Conservation (phyloP, 371 early-diverging fungal species). For the Syncephalastrum sp. region DNA sequence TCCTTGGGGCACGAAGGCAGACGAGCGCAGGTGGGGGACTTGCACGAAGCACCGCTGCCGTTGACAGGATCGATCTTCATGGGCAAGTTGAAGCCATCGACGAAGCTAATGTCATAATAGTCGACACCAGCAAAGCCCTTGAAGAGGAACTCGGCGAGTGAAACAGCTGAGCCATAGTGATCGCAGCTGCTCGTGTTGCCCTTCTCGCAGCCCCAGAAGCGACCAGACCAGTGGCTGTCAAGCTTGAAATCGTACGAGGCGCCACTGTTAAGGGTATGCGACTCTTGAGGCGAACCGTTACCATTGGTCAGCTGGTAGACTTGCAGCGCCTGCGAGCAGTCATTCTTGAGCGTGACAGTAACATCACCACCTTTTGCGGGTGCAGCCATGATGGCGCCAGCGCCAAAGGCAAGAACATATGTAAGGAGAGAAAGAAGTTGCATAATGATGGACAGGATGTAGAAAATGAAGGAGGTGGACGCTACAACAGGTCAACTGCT, state of each 20-base stretch:
- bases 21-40: conserved; percentile 9
- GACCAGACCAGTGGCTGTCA: conserved; percentile 26
- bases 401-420: no score
- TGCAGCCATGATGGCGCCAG: no score
- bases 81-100: conserved; percentile 29
- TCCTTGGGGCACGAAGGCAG: conserved; percentile 19
- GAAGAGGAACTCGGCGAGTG: conserved; percentile 37
- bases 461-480: no score
- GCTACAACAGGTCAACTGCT: no score
- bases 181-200: conserved; percentile 23
- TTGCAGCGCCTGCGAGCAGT: conserved; percentile 24
- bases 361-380: conserved; percentile 10
- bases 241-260: conserved; percentile 4
- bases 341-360: conserved; percentile 39
- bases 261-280: conserved; percentile 8
- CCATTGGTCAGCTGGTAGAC: conserved; percentile 39
- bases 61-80: conserved; percentile 16
- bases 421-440: no score
- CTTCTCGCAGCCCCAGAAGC: conserved; percentile 34
- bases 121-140: conserved; percentile 21
- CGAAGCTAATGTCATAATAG: conserved; percentile 40
- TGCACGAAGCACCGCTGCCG: conserved; percentile 10
- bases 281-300: conserved; percentile 5
- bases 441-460: no score
- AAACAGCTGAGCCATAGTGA: conserved; percentile 29